These are phyloP conservation scores for Podospora pseudopauciseta DNA, from an alignment of 495 filamentous ascomycete species.

Conservation along the genomic window DNA sequence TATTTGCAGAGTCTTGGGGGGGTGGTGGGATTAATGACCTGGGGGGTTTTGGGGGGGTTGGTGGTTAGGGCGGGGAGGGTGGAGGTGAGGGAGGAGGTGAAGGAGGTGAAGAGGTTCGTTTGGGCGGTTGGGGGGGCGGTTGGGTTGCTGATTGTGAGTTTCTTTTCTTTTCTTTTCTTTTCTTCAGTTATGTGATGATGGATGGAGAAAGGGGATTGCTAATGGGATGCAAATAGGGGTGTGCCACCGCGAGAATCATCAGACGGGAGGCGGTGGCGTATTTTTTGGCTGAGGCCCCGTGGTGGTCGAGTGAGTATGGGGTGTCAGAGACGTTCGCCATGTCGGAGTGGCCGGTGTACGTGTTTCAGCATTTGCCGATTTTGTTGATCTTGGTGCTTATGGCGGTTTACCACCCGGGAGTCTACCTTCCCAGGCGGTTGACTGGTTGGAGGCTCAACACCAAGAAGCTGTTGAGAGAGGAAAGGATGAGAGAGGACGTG, in stretches of 20 bases:
- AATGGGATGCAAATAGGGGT: neutral
- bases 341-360: slow-evolving; percentile 18
- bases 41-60: slow-evolving; percentile 10
- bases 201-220: no score
- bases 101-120: slow-evolving; percentile 6
- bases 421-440: slow-evolving; percentile 15
- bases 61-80: slow-evolving; percentile 3
- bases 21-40: slow-evolving; percentile 6
- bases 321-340: neutral
- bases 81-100: neutral
- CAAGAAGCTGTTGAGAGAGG: neutral
- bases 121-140: slow-evolving; percentile 2
- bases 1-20: slow-evolving; percentile 5
- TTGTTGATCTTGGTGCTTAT: slow-evolving; percentile 6
- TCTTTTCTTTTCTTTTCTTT: neutral
- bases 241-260: slow-evolving; percentile 9
- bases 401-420: slow-evolving; percentile 14
- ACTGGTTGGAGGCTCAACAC: slow-evolving; percentile 7
- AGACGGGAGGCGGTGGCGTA: neutral
- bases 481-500: slow-evolving; percentile 4
- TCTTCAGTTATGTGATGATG: no score
- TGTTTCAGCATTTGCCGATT: slow-evolving; percentile 12
- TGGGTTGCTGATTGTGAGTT: slow-evolving; percentile 14
- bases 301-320: neutral
- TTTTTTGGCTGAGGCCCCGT: neutral